These are phyloP conservation scores for Neurospora intermedia DNA, from an alignment of 495 filamentous ascomycete genomes.

Conservation along the genomic window DNA sequence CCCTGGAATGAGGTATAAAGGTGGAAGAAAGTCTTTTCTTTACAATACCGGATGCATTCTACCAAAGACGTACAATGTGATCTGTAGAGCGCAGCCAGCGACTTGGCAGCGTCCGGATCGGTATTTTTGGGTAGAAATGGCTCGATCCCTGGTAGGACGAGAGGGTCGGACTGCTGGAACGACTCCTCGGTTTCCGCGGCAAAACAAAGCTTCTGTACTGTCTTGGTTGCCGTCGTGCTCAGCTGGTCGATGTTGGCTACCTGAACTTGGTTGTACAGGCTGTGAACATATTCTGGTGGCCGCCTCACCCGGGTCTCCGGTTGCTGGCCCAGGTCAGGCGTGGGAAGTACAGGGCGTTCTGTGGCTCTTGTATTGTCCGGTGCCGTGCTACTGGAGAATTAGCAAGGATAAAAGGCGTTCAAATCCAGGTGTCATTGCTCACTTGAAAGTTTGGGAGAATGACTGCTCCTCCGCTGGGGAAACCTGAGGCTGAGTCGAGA, in stretches of 20 bases:
- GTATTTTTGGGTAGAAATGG: constrained; percentile 63
- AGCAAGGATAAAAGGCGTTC: background rate
- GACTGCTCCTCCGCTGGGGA: constrained; percentile 26
- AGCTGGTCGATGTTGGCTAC: constrained; percentile 33
- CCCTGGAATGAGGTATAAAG: constrained; percentile 94
- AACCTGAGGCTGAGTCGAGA: constrained; percentile 22
- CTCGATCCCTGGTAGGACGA: constrained; percentile 69
- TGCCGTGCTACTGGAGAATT: constrained; percentile 14
- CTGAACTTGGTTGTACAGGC: constrained; percentile 42
- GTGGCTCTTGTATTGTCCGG: constrained; percentile 18
- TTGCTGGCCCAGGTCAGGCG: constrained; percentile 37
- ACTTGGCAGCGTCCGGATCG: constrained; percentile 72
- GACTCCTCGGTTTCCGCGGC: constrained; percentile 39
- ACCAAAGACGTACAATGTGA: constrained; percentile 92
- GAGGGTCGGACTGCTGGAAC: constrained; percentile 49
- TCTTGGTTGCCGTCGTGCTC: constrained; percentile 39
- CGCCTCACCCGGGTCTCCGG: constrained; percentile 12
- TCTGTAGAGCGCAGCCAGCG: constrained; percentile 75
- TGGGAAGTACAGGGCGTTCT: constrained; percentile 61
- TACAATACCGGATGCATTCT: constrained; percentile 89
- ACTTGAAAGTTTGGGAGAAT: constrained; percentile 34
- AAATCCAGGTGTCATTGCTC: constrained; percentile 1
- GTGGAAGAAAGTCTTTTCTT: constrained; percentile 87
- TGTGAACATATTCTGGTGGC: constrained; percentile 25
- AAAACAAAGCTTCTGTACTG: constrained; percentile 58